phyloP scores from a whole-genome alignment of 352 stramenopile genomes.

The Globisporangium radiosum region DNA sequence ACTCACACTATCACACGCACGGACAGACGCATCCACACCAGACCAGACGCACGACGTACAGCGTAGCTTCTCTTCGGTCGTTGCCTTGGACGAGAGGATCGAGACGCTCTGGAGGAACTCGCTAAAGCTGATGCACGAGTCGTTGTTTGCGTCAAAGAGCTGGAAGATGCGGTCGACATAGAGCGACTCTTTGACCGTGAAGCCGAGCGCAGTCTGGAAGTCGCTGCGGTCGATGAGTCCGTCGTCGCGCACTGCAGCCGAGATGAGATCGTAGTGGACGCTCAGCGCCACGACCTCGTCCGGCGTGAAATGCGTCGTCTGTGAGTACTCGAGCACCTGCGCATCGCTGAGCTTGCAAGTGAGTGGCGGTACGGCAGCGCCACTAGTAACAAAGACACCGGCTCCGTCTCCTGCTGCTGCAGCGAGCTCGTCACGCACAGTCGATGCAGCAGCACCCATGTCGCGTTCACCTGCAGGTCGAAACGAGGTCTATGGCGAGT shows the following conservation, averaged over 20 bases:
- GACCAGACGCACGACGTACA: slow-evolving; percentile 26
- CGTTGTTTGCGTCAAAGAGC: slow-evolving; percentile 71
- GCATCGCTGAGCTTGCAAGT: slow-evolving; percentile 48
- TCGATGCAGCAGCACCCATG: slow-evolving; percentile 66
- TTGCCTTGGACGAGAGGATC: slow-evolving; percentile 63
- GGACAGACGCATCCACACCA: neutral
- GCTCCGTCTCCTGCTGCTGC: neutral
- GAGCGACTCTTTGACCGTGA: slow-evolving; percentile 74
- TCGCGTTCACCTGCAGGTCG: no score
- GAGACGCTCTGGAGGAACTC: slow-evolving; percentile 77
- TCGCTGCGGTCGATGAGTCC: slow-evolving; percentile 70
- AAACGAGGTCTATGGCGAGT: no score
- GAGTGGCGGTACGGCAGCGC: slow-evolving; percentile 13
- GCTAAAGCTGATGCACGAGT: slow-evolving; percentile 75
- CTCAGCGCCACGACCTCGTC: slow-evolving; percentile 59
- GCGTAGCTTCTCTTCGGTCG: slow-evolving; percentile 58
- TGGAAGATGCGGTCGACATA: slow-evolving; percentile 81
- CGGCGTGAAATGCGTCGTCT: slow-evolving; percentile 41
- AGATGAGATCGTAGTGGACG: slow-evolving; percentile 66
- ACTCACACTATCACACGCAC: neutral
- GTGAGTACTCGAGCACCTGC: slow-evolving; percentile 34
- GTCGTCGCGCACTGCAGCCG: slow-evolving; percentile 52
- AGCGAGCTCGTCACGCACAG: slow-evolving; percentile 39
- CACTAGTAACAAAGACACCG: neutral
- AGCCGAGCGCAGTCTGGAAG: slow-evolving; percentile 73